Conservation (phyloP, 345 rosid genomes). For the Physaria fendleri region DNA sequence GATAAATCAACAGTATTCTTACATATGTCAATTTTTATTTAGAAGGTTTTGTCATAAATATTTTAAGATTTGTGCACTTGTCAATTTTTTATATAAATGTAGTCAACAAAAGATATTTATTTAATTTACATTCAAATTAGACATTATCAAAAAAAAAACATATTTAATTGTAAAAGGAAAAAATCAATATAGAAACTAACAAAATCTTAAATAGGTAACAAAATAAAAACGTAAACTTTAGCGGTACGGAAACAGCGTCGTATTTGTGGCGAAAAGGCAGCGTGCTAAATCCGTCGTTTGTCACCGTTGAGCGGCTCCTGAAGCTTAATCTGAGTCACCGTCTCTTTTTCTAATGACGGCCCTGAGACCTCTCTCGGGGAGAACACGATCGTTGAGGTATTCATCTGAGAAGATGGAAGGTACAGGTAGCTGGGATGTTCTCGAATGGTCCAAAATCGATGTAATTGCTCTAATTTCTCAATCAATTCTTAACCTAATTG, state of each 20-base stretch:
- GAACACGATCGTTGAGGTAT: constrained; percentile 46
- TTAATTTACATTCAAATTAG: not conserved
- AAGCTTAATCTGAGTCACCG: not conserved
- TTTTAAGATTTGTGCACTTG: too few species aligned
- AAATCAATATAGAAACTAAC: not conserved
- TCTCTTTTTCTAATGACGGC: constrained; percentile 35
- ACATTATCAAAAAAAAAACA: not conserved
- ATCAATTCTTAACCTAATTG: constrained; percentile 5
- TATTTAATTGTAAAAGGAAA: not conserved
- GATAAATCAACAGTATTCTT: too few species aligned
- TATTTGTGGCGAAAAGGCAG: constrained; percentile 33
- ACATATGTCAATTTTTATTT: too few species aligned
- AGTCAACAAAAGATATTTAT: not conserved
- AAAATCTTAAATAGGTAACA: constrained; percentile 1
- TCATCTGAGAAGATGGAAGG: constrained; percentile 66
- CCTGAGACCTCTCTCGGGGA: constrained; percentile 33
- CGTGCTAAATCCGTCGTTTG: constrained; percentile 24
- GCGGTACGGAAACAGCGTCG: constrained; percentile 28
- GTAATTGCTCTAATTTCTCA: constrained; percentile 22
- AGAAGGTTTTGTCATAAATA: too few species aligned
- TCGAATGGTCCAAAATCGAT: constrained; percentile 80
- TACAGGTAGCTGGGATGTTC: constrained; percentile 74
- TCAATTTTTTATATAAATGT: too few species aligned
- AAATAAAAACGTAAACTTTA: constrained; percentile 15
- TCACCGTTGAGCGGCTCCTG: constrained; percentile 24